Evolutionary conservation across 305 asterid genomes (phyloP).

Genomic region (Lippia alba): DNA sequence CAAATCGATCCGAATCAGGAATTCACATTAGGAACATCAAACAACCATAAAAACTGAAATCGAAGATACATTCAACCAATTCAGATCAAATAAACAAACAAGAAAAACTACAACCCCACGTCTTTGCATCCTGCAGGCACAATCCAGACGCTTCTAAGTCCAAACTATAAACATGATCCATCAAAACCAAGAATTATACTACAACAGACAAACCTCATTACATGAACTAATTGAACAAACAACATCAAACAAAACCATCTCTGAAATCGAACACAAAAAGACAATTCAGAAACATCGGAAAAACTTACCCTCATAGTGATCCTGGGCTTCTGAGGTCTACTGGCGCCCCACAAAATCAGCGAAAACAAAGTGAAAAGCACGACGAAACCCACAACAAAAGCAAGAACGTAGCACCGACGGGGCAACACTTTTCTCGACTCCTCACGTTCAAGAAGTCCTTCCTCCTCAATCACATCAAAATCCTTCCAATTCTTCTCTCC

Average conservation of each 20-base stretch:
- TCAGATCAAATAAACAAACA: neutral
- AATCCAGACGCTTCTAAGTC: neutral
- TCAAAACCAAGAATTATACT: neutral
- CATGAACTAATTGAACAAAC: neutral
- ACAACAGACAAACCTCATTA: neutral
- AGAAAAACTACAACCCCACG: neutral
- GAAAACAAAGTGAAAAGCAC: conserved; percentile 70
- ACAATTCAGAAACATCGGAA: neutral
- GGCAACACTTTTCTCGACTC: conserved; percentile 52
- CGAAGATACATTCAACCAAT: neutral
- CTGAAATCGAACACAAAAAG: neutral
- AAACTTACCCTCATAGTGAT: conserved; percentile 63
- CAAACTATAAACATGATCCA: neutral
- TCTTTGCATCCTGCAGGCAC: neutral
- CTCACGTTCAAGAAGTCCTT: conserved; percentile 73
- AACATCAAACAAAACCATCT: neutral
- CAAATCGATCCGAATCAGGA: neutral
- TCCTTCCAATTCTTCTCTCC: conserved; percentile 61
- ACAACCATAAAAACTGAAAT: neutral
- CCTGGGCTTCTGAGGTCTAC: conserved; percentile 70
- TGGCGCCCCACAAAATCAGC: conserved; percentile 64
- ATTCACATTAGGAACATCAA: conserved; percentile 4
- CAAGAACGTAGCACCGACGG: conserved; percentile 71
- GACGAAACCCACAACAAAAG: conserved; percentile 65
- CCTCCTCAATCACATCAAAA: conserved; percentile 81